Base-by-base conservation (phyloP, 139 green algal genomes). In the Picochlorum sp. region DNA sequence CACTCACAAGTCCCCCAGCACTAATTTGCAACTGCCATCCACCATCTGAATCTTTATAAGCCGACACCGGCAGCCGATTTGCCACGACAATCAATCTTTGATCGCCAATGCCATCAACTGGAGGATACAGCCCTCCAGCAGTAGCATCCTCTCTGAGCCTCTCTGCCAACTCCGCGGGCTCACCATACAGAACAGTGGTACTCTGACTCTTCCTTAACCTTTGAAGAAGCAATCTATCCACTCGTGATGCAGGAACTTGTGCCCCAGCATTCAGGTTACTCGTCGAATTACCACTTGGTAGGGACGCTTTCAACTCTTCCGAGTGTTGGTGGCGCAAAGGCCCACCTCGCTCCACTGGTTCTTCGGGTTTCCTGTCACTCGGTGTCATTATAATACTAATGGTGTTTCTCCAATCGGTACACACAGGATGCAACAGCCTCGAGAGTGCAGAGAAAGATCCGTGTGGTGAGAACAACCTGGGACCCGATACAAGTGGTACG, bases 11-110 rank as follows among this genome's bases (percentile, higher is more conserved):
- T 3, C 92, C 92, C 13, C 92, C 92, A 5, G 90, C 86, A 62
- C 77, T 91, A 47, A 94, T 75, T 81, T 92, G 83, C 49, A 98
- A 76, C 44, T 82, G 69, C 92, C 92, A 98, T 3, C 65, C 68
- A 2, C 92, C 88, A 6, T 80, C 63, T 5, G 56, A 50, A 45
- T 88, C 80, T 56, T 80, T 79, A 66, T 74, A 84, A 21, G 86
- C 92, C 1, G 83, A 92, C 1, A 98, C 88, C 0, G 93, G 93
- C 45, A 98, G 83, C 2, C 93, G 76, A 66, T 98, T 98, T 49
- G 93, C 93, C 11, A 98, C 89, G 3, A 98, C 86, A 4, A 98
- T 83, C 8, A 98, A 83, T 4, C 92, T 82, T 45, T 87, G 78
- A 15, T 10, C 28, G 6, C 31, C 4, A 20, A 7, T 21, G 18